Conservation (phyloP, 1,284 basidiomycete species). For the Trichosporon coremiiforme region DNA sequence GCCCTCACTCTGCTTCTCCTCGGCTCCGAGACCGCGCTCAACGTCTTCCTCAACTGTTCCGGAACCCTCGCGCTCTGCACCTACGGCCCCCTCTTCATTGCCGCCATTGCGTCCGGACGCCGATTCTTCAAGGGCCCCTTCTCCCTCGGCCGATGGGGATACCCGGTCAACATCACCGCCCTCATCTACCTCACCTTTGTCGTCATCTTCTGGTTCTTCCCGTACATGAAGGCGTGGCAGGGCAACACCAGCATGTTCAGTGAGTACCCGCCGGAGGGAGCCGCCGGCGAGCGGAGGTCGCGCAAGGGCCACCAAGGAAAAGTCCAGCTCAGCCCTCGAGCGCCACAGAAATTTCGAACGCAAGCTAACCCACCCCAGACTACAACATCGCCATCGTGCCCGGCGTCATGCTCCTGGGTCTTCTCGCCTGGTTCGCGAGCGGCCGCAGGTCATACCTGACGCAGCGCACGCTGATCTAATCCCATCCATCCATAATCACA, state of each 20-base stretch:
- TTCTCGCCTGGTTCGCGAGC: conserved; percentile 15
- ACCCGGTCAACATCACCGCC: neutral
- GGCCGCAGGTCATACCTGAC: conserved; percentile 21
- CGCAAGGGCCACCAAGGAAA: no score
- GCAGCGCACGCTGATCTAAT: conserved; percentile 13
- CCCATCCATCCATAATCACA: neutral
- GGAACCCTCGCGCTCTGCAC: neutral
- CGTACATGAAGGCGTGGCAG: conserved; percentile 8
- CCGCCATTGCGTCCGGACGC: neutral
- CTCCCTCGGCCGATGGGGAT: conserved; percentile 5
- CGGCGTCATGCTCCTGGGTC: conserved; percentile 17
- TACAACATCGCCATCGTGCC: conserved; percentile 25
- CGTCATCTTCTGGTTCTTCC: conserved; percentile 23
- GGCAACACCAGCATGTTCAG: conserved; percentile 16
- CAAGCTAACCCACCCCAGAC: conserved; percentile 7
- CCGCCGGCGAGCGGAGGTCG: no score
- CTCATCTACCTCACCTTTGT: conserved; percentile 2
- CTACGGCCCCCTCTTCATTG: conserved; percentile 12
- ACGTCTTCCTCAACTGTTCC: conserved; percentile 19
- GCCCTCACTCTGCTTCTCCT: conserved; percentile 19
- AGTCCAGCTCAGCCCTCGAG: no score
- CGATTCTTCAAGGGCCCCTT: conserved; percentile 14
- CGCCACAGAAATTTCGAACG: no score
- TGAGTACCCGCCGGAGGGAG: neutral
- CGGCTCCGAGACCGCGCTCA: conserved; percentile 21